Conservation (phyloP, 495 filamentous ascomycete genomes). For the Darksidea phi region DNA sequence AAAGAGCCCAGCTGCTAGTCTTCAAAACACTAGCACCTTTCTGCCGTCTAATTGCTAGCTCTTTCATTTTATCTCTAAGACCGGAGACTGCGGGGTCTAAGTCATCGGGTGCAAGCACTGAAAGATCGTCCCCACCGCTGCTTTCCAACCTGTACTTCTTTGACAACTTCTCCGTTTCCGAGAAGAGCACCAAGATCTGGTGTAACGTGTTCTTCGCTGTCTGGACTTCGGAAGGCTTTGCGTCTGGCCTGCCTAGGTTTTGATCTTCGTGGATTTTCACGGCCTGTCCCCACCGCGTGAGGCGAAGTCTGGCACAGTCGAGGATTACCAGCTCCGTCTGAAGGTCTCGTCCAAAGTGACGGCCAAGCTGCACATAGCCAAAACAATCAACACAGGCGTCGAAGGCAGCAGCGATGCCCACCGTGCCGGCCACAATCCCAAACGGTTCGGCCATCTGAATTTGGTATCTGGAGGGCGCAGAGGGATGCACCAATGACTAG, state of each 20-base stretch:
- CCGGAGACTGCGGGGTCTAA: constrained; percentile 16
- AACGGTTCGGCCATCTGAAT: constrained; percentile 1
- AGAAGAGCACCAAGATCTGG: constrained; percentile 35
- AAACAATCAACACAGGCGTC: constrained; percentile 32
- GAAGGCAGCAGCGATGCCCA: constrained; percentile 22
- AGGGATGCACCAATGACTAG: too few relatives aligned
- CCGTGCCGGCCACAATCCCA: constrained; percentile 15
- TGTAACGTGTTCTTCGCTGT: constrained; percentile 10
- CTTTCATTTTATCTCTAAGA: constrained; percentile 37
- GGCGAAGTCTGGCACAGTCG: constrained; percentile 2
- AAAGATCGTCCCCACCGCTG: neutral
- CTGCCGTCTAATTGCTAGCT: constrained; percentile 34
- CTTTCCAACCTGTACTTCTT: constrained; percentile 26
- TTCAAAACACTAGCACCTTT: constrained; percentile 11
- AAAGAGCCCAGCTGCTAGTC: neutral
- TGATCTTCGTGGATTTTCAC: constrained; percentile 8
- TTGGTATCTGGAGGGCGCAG: too few relatives aligned
- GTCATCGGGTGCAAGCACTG: constrained; percentile 14
- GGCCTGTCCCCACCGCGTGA: constrained; percentile 4
- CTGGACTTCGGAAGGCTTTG: constrained; percentile 9
- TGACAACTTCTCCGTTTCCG: constrained; percentile 33
- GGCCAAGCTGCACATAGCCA: constrained; percentile 27
- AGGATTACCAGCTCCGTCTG: constrained; percentile 25
- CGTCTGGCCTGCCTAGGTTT: constrained; percentile 22
- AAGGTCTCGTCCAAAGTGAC: constrained; percentile 24